phyloP scores from a whole-genome alignment of 352 stramenopile genomes.

The Globisporangium perplexum region DNA sequence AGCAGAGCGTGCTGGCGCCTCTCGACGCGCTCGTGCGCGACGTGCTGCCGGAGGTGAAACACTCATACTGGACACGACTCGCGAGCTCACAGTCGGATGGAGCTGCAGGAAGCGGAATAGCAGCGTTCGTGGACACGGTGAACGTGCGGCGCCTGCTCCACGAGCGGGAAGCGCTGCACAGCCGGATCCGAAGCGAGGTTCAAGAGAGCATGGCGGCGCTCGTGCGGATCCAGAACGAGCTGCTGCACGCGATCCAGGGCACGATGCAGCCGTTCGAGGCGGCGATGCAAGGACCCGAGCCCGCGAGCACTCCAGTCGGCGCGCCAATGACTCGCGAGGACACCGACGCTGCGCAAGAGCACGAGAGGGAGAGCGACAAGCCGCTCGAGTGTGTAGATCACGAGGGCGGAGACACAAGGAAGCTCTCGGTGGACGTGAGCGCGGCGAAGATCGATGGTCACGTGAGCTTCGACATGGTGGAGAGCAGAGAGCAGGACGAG shows the following conservation, averaged over 20 bases:
- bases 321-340: not conserved
- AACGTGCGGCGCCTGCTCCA: conserved; percentile 42
- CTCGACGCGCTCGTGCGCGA: conserved; percentile 37
- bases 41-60: conserved; percentile 64
- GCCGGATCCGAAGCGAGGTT: conserved; percentile 36
- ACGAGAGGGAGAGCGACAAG: not conserved
- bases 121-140: conserved; percentile 15
- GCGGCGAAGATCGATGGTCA: not conserved
- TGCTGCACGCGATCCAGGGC: conserved; percentile 32
- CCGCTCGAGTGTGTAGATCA: not conserved
- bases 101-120: too few relatives aligned
- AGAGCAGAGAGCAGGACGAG: conserved; percentile 2
- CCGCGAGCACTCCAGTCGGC: not conserved
- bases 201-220: conserved; percentile 48
- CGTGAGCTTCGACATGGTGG: conserved; percentile 5
- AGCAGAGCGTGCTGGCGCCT: conserved; percentile 33
- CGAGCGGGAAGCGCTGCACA: conserved; percentile 43
- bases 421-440: not conserved
- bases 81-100: conserved; percentile 15
- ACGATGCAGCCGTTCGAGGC: conserved; percentile 28
- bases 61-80: conserved; percentile 68
- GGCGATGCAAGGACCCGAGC: not conserved
- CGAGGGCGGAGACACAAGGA: not conserved
- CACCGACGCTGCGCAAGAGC: not conserved
- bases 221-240: conserved; percentile 38